Evolutionary conservation across 345 rosid species (phyloP).

Genomic region (Conringia planisiliqua): DNA sequence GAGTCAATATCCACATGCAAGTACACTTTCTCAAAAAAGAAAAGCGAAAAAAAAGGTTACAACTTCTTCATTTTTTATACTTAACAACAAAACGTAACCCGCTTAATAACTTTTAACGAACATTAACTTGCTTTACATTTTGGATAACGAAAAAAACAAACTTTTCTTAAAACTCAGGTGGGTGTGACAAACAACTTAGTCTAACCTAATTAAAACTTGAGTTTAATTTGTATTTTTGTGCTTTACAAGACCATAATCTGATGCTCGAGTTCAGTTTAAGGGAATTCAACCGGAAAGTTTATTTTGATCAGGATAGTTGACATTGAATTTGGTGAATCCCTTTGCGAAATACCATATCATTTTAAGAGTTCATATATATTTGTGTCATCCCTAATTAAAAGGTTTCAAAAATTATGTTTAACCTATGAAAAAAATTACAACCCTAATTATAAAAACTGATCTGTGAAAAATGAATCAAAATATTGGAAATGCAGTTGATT

Average conservation of each 20-base stretch:
- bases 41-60: no score
- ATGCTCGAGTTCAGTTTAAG: background rate
- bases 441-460: background rate
- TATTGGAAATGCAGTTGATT: no score
- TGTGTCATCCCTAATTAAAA: background rate
- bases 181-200: background rate
- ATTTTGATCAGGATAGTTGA: background rate
- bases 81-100: background rate
- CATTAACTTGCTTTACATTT: background rate
- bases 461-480: no score
- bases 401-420: background rate
- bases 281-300: background rate
- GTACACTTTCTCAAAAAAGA: background rate
- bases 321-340: background rate
- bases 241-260: background rate
- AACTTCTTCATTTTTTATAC: no score
- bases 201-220: background rate
- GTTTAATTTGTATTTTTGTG: background rate
- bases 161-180: background rate
- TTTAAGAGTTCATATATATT: no score
- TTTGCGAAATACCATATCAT: no score
- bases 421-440: no score
- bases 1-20: background rate
- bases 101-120: background rate
- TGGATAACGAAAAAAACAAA: background rate